Evolutionary conservation across 2,329 filamentous ascomycete species (phyloP), one percentile per base, ranked within the genome.

Genomic region (Lachnellula arida): DNA sequence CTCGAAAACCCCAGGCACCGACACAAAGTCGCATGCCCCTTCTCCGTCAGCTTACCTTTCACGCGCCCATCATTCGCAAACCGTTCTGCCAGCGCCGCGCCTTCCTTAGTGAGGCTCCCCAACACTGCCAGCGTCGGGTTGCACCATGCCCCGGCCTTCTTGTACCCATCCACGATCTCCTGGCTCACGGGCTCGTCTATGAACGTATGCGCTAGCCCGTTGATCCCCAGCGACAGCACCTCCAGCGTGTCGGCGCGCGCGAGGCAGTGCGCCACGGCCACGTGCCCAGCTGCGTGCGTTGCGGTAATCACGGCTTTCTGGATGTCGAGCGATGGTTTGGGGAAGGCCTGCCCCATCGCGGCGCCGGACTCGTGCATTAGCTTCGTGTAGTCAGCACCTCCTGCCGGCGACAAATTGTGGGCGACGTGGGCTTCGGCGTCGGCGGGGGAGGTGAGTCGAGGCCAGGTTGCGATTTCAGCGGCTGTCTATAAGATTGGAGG

Each of bases 321-420:
- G 4, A 81, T 67, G 46, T 74, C 70, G 4, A 75, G 54, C 0
- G 71, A 69, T 0, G 77, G 77, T 35, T 74, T 68, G 2, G 40
- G 28, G 14, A 17, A 17, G 6, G 23, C 39, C 3, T 37, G 19
- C 8, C 17, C 32, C 25, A 55, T 39, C 4, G 22, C 35, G 2
- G 54, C 35, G 11, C 54, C 34, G 4, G 62, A 58, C 59, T 80
- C 78, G 59, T 80, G 75, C 71, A 80, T 77, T 48, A 80, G 65
- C 61, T 80, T 80, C 63, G 79, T 76, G 65, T 78, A 79, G 56
- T 78, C 73, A 35, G 53, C 28, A 32, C 28, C 28, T 32, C 28
- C 28, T 32, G 28, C 9, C 2, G 28, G 28, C 1, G 28, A 32
- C 28, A 32, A 9, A 12, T 32, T 32, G 28, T 12, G 28, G 28